Evolutionary conservation across 2,329 filamentous ascomycete species (phyloP).

Genomic region (Elsinoe fawcettii): DNA sequence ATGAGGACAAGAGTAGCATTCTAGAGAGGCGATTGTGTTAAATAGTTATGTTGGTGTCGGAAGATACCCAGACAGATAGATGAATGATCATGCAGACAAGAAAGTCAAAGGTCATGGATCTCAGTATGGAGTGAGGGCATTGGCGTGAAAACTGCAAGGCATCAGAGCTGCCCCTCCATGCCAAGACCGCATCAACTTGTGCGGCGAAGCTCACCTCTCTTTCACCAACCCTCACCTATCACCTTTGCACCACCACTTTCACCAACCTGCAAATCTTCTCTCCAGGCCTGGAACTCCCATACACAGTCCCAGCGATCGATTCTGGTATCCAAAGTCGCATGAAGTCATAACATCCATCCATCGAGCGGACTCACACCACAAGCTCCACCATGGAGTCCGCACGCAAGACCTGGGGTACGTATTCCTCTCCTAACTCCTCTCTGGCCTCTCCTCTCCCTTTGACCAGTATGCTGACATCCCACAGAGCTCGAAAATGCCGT

Average conservation of each 20-base stretch:
- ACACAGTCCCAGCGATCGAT: no score
- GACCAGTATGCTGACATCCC: background rate
- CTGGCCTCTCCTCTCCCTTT: slow-evolving; percentile 13
- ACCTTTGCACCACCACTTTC: background rate
- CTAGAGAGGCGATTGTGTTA: slow-evolving; percentile 17
- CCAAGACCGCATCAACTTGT: background rate
- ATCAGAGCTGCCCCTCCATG: slow-evolving; percentile 9
- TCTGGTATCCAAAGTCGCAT: background rate
- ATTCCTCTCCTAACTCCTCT: background rate
- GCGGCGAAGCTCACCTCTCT: background rate
- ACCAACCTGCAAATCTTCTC: no score
- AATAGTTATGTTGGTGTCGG: background rate
- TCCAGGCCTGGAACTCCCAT: no score
- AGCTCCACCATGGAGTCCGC: slow-evolving; percentile 20
- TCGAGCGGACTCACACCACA: slow-evolving; percentile 16
- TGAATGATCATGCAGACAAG: background rate
- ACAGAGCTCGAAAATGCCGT: slow-evolving; percentile 79
- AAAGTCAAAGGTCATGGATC: background rate
- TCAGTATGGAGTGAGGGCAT: background rate
- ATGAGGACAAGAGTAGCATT: slow-evolving; percentile 34
- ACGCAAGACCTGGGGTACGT: slow-evolving; percentile 19
- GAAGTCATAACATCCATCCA: background rate
- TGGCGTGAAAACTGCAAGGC: background rate
- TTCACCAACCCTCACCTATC: background rate
- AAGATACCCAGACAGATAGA: background rate